Evolutionary conservation across 495 filamentous ascomycete species (phyloP).

Genomic region (Aspergillus leporis): DNA sequence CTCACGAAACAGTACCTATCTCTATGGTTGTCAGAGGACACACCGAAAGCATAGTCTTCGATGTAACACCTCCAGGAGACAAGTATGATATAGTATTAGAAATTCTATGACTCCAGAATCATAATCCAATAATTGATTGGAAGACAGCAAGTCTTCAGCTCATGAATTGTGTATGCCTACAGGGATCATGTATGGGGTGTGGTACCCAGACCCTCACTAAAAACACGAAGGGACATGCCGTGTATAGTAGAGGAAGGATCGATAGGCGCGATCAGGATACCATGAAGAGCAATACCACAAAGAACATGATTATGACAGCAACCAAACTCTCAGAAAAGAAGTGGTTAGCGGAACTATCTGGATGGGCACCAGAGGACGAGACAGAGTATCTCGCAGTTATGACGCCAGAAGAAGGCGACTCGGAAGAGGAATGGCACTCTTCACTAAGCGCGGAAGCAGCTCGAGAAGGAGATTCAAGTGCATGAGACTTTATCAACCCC

Average conservation of each 20-base stretch:
- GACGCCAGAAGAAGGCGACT: too few relatives aligned
- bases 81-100: slow-evolving; percentile 17
- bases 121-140: slow-evolving; percentile 15
- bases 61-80: slow-evolving; percentile 9
- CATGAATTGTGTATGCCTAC: slow-evolving; percentile 2
- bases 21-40: slow-evolving; percentile 5
- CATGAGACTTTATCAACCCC: slow-evolving; percentile 6
- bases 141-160: slow-evolving; percentile 3
- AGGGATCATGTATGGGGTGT: neutral
- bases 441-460: neutral
- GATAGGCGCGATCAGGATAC: neutral
- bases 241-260: slow-evolving; percentile 5
- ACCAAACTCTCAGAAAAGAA: neutral
- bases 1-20: slow-evolving; percentile 4
- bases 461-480: too few relatives aligned
- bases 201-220: neutral
- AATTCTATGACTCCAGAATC: slow-evolving; percentile 9
- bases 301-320: neutral
- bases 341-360: slow-evolving; percentile 1
- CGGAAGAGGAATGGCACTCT: neutral
- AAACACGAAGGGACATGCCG: too few relatives aligned
- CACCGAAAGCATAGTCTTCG: slow-evolving; percentile 6
- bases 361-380: neutral
- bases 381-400: too few relatives aligned
- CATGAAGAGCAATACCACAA: slow-evolving; percentile 2